Conservation (phyloP, 148 eudicot species). For the Gaultheria prostrata region DNA sequence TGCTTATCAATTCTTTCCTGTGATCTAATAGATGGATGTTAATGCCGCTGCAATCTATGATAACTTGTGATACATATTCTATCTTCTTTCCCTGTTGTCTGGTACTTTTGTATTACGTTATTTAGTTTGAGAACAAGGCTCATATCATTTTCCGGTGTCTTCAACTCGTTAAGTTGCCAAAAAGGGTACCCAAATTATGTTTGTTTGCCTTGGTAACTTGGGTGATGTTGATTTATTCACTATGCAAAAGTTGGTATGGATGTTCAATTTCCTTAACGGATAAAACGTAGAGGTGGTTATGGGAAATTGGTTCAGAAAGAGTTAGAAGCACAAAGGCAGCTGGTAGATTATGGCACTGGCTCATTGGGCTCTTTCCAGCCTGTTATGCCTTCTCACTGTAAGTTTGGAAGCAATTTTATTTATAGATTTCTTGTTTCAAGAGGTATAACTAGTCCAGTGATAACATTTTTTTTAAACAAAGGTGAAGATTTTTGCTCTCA, state of each 20-base stretch:
- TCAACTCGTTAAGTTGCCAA: not conserved
- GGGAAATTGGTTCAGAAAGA: conserved; percentile 91
- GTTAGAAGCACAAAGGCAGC: conserved; percentile 82
- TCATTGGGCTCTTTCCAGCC: conserved; percentile 77
- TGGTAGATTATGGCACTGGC: conserved; percentile 89
- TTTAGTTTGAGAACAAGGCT: not conserved
- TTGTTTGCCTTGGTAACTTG: not conserved
- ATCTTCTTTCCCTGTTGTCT: not conserved
- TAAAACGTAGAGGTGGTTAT: conserved; percentile 94
- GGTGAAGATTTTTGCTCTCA: not conserved
- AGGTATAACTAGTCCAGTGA: not conserved
- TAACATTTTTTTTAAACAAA: too few species aligned
- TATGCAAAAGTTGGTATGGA: not conserved
- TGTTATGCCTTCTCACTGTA: conserved; percentile 63
- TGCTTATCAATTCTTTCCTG: not conserved
- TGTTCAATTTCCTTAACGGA: conserved; percentile 50
- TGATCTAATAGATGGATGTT: not conserved
- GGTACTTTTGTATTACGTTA: not conserved
- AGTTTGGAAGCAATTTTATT: conserved; percentile 27
- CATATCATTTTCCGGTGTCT: not conserved
- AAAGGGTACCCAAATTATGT: not conserved
- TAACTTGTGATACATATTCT: not conserved
- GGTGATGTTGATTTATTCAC: not conserved
- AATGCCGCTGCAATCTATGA: not conserved
- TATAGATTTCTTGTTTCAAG: not conserved